Base-by-base conservation (phyloP, 176 grass and related monocot genomes). In the Rhipidocladum racemiflorum region DNA sequence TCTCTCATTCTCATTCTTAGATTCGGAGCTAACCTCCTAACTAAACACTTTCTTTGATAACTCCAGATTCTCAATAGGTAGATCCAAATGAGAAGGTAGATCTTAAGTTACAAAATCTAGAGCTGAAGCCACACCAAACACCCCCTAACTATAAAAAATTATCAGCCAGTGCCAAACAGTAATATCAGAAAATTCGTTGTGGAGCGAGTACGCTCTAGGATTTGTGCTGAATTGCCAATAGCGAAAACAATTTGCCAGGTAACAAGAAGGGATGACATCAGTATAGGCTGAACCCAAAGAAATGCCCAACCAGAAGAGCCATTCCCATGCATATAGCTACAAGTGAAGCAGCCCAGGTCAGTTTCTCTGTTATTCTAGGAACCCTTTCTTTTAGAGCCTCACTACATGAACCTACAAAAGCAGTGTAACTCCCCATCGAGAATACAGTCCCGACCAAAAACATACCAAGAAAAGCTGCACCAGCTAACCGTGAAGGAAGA, bases 271-370 rank as follows among this genome's bases (percentile, higher is more conserved):
- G 25, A 43, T 25, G 12, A 4, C 64, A 92, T 88, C 85, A 93
- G 44, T 95, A 99, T 56, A 99, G 71, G 69, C 89, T 96, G 76
- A 99, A 90, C 28, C 97, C 97, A 69, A 96, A 95, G 73, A 90
- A 87, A 77, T 93, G 92, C 81, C 97, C 92, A 38, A 93, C 70
- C 15, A 99, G 40, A 65, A 99, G 90, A 61, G 92, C 89, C 49
- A 99, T 23, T 7, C 97, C 97, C 91, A 99, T 90, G 27, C 79
- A 93, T 85, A 99, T 85, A 6, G 97, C 97, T 74, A 93, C 28
- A 83, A 99, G 80, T 16, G 97, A 99, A 54, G 97, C 97, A 39
- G 85, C 92, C 97, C 97, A 99, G 20, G 97, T 99, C 87, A 99
- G 73, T 39, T 96, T 99, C 91, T 99, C 93, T 55, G 97, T 99